phyloP scores from a whole-genome alignment of 2,329 filamentous ascomycete genomes.

The Colletotrichum godetiae region DNA sequence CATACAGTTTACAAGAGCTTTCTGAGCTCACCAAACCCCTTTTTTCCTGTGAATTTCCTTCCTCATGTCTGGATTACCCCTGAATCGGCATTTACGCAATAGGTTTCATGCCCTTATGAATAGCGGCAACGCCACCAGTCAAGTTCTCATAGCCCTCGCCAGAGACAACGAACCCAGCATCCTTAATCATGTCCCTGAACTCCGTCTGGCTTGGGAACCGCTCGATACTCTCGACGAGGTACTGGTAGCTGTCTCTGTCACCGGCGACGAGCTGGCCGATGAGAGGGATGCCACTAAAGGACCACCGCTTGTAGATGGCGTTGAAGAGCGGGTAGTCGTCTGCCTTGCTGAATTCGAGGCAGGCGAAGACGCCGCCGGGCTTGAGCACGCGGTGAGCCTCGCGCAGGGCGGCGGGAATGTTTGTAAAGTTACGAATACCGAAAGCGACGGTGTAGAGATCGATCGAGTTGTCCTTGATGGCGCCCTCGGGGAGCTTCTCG shows the following conservation, averaged over 20 bases:
- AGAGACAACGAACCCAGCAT: slow-evolving; percentile 87
- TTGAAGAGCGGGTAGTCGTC: slow-evolving; percentile 84
- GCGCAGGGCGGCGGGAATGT: slow-evolving; percentile 83
- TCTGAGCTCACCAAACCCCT: neutral
- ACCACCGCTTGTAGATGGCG: slow-evolving; percentile 93
- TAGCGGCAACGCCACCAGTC: slow-evolving; percentile 91
- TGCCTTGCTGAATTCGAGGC: slow-evolving; percentile 90
- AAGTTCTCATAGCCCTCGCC: slow-evolving; percentile 89
- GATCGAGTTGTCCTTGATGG: slow-evolving; percentile 76
- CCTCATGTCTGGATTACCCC: neutral
- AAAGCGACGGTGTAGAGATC: slow-evolving; percentile 98
- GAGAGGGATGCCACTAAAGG: slow-evolving; percentile 91
- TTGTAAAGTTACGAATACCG: slow-evolving; percentile 96
- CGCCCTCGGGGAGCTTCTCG: slow-evolving; percentile 71
- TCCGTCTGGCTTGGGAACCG: slow-evolving; percentile 87
- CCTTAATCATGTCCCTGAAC: slow-evolving; percentile 84
- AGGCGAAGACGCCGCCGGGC: slow-evolving; percentile 95
- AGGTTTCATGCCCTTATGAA: slow-evolving; percentile 96
- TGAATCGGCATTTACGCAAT: slow-evolving; percentile 38
- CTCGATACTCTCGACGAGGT: slow-evolving; percentile 98
- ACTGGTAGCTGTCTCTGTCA: slow-evolving; percentile 96
- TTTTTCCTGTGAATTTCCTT: neutral
- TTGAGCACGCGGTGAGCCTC: slow-evolving; percentile 92
- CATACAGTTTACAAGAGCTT: slow-evolving; percentile 28
- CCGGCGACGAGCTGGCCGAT: slow-evolving; percentile 96